phyloP scores from a whole-genome alignment of 345 rosid species.

The Gossypium stocksii region DNA sequence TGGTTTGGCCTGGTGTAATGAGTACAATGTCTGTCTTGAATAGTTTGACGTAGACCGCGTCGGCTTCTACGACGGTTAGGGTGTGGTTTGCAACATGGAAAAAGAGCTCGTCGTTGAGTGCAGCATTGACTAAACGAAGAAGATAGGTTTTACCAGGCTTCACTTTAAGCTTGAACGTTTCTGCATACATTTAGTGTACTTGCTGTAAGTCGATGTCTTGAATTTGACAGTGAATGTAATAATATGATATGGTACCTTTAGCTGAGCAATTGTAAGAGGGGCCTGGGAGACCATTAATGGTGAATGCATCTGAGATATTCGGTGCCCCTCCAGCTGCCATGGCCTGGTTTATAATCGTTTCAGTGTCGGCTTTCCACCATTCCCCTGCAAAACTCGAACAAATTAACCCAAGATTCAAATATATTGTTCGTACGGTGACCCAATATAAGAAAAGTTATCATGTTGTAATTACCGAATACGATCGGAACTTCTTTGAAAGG shows the following conservation, averaged over 20 bases:
- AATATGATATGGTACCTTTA: constrained; percentile 26
- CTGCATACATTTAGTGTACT: constrained; percentile 24
- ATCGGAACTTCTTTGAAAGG: constrained; percentile 38
- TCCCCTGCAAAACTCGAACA: constrained; percentile 32
- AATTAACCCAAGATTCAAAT: constrained; percentile 1
- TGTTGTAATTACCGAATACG: constrained; percentile 24
- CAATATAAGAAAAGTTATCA: not conserved
- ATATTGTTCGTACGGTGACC: no score
- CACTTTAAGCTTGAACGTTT: constrained; percentile 44
- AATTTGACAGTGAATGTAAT: not conserved
- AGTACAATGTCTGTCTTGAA: constrained; percentile 42
- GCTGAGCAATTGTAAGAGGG: constrained; percentile 40
- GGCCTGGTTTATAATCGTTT: constrained; percentile 44
- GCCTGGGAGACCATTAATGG: constrained; percentile 57
- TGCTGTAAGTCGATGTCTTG: not conserved
- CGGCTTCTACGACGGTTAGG: constrained; percentile 63
- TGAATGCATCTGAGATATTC: constrained; percentile 51
- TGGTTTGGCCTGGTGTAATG: constrained; percentile 69
- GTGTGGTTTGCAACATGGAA: constrained; percentile 35
- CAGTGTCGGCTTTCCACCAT: constrained; percentile 60
- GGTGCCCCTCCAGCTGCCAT: constrained; percentile 42
- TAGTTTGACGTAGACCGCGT: constrained; percentile 66
- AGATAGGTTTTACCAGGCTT: constrained; percentile 29
- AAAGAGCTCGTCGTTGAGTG: constrained; percentile 31
- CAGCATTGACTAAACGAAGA: constrained; percentile 28